Conservation (phyloP, 495 filamentous ascomycete species). For the Penicillium coffeae region DNA sequence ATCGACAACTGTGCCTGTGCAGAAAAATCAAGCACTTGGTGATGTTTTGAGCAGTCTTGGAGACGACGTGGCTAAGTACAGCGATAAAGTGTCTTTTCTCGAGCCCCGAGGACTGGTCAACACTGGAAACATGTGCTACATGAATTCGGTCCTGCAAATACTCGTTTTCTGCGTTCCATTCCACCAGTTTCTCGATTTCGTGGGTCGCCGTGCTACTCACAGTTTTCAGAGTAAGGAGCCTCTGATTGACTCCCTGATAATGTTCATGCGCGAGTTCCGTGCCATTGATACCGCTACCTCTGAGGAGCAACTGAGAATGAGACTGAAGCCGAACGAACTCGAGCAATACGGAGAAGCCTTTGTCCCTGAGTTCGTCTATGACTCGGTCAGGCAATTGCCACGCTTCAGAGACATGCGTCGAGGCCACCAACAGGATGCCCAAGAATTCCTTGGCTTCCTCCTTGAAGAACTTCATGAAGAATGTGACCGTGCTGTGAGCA, state of each 20-base stretch:
- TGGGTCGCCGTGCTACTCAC: slow-evolving; percentile 75
- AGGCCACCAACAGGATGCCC: slow-evolving; percentile 96
- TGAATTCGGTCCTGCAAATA: slow-evolving; percentile 98
- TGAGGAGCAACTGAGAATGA: slow-evolving; percentile 65
- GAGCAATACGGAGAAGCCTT: slow-evolving; percentile 91
- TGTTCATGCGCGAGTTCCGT: slow-evolving; percentile 93
- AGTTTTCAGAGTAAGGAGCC: slow-evolving; percentile 95
- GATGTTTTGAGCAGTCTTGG: slow-evolving; percentile 68
- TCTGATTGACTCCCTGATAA: slow-evolving; percentile 89
- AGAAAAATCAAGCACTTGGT: slow-evolving; percentile 61
- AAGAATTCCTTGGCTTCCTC: slow-evolving; percentile 94
- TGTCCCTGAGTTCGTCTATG: slow-evolving; percentile 91
- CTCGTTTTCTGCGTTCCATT: slow-evolving; percentile 90
- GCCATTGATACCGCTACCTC: slow-evolving; percentile 75
- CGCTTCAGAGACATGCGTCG: slow-evolving; percentile 90
- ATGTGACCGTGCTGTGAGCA: slow-evolving; percentile 71
- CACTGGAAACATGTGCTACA: slow-evolving; percentile 99
- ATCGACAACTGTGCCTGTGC: slow-evolving; percentile 43
- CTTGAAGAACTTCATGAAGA: slow-evolving; percentile 92
- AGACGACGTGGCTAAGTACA: slow-evolving; percentile 52
- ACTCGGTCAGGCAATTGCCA: slow-evolving; percentile 79
- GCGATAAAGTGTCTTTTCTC: slow-evolving; percentile 71
- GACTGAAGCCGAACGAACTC: slow-evolving; percentile 74
- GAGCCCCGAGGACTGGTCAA: slow-evolving; percentile 95
- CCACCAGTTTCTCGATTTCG: slow-evolving; percentile 86